These are phyloP conservation scores for Acanthamoeba sp. DNA, from an alignment of 208 protist genomes.

Conservation along the genomic window DNA sequence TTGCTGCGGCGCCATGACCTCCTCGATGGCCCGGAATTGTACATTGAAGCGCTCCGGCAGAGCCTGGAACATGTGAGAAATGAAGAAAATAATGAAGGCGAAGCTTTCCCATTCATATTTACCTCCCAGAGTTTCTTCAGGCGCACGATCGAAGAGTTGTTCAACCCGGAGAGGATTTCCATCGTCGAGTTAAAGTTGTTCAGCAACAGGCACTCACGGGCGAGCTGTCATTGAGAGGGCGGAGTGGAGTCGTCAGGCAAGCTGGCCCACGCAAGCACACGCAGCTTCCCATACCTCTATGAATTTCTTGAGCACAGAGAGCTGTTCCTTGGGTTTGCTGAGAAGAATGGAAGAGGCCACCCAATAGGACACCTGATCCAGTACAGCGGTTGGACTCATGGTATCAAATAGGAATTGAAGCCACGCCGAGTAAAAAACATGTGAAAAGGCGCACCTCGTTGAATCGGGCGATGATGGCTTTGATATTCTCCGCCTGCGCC, in stretches of 20 bases:
- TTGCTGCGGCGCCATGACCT: conserved; percentile 37
- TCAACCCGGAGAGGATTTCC: conserved; percentile 53
- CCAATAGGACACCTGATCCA: conserved; percentile 51
- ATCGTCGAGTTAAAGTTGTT: conserved; percentile 65
- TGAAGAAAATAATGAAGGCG: not conserved
- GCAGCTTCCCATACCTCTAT: not conserved
- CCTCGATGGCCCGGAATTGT: conserved; percentile 33
- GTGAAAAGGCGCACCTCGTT: not conserved
- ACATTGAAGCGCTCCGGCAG: conserved; percentile 26
- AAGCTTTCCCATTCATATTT: not conserved
- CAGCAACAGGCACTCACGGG: conserved; percentile 1
- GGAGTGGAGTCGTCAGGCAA: not conserved
- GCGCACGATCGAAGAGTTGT: conserved; percentile 26
- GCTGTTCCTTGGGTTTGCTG: conserved; percentile 32
- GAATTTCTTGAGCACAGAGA: conserved; percentile 29
- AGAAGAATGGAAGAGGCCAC: conserved; percentile 39
- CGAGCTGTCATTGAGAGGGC: not conserved
- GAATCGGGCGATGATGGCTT: conserved; percentile 30
- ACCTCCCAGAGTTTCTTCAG: conserved; percentile 41
- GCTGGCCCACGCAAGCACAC: not conserved
- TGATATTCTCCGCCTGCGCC: conserved; percentile 25
- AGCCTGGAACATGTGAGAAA: not conserved
- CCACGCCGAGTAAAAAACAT: not conserved
- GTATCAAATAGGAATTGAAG: too few species aligned
- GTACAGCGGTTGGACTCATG: too few species aligned